Evolutionary conservation across 2,329 filamentous ascomycete species (phyloP).

Genomic region (Aspergillus niger): DNA sequence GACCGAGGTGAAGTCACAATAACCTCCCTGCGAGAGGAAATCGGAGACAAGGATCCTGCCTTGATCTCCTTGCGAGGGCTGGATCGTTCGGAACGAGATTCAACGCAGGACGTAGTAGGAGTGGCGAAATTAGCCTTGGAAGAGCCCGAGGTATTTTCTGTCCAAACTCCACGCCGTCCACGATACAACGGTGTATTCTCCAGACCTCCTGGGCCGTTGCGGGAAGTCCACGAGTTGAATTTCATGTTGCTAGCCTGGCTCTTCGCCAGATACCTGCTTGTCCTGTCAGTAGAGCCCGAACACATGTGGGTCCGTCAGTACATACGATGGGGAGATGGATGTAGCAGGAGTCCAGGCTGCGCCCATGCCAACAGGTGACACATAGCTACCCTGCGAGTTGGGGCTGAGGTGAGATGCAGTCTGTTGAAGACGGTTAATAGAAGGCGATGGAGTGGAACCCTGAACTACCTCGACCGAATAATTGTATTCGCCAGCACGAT

Average conservation of each 20-base stretch:
- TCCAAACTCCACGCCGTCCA: slow-evolving; percentile 33
- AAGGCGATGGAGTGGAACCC: slow-evolving; percentile 47
- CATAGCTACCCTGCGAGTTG: slow-evolving; percentile 45
- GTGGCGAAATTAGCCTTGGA: slow-evolving; percentile 35
- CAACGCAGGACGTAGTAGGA: slow-evolving; percentile 32
- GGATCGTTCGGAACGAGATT: slow-evolving; percentile 39
- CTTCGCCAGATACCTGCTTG: slow-evolving; percentile 42
- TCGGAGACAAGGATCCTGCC: slow-evolving; percentile 41
- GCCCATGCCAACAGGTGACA: slow-evolving; percentile 45
- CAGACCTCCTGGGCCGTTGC: slow-evolving; percentile 38
- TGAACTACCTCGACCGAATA: slow-evolving; percentile 52
- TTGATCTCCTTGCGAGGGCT: slow-evolving; percentile 46
- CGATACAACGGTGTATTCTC: slow-evolving; percentile 44
- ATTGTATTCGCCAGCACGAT: slow-evolving; percentile 94
- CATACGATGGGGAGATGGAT: slow-evolving; percentile 52
- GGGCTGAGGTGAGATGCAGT: slow-evolving; percentile 45
- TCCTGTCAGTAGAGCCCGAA: slow-evolving; percentile 29
- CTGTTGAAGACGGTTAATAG: slow-evolving; percentile 44
- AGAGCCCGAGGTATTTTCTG: slow-evolving; percentile 35
- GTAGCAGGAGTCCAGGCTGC: slow-evolving; percentile 51
- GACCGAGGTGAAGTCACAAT: slow-evolving; percentile 39
- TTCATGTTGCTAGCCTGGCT: slow-evolving; percentile 39
- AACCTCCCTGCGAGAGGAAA: slow-evolving; percentile 43
- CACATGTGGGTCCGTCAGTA: slow-evolving; percentile 15
- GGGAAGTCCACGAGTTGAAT: slow-evolving; percentile 42